Conservation (phyloP, 176 grass and related monocot genomes). For the Calamus simplicifolius region DNA sequence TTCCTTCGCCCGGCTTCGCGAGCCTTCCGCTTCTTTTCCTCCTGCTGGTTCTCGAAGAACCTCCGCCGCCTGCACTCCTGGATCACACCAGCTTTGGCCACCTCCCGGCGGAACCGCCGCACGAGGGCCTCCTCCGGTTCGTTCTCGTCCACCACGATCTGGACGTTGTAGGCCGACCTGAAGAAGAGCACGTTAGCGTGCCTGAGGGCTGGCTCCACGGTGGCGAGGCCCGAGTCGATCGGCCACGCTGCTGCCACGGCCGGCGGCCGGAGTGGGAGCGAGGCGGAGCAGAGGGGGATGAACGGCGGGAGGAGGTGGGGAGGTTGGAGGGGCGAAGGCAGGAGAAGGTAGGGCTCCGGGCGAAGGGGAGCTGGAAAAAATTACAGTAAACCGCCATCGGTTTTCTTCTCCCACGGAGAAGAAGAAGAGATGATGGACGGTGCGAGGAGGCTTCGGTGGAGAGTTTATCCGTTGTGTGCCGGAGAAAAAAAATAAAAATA, state of each 20-base stretch:
- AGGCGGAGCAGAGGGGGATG: neutral
- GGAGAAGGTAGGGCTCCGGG: slow-evolving; percentile 8
- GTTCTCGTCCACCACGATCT: slow-evolving; percentile 79
- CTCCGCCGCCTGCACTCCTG: slow-evolving; percentile 81
- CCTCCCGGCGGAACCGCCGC: slow-evolving; percentile 71
- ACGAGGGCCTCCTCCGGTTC: slow-evolving; percentile 62
- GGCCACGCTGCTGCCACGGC: neutral
- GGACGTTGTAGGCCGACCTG: slow-evolving; percentile 58
- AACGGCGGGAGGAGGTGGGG: neutral
- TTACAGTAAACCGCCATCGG: neutral
- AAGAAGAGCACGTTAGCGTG: slow-evolving; percentile 8
- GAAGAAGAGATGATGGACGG: too few species aligned
- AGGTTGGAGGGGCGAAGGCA: slow-evolving; percentile 1
- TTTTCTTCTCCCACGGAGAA: too few species aligned
- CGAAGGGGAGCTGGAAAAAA: slow-evolving; percentile 9
- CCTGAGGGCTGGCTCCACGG: slow-evolving; percentile 4
- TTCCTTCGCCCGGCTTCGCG: slow-evolving; percentile 44
- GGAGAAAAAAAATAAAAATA: too few species aligned
- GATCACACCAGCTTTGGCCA: slow-evolving; percentile 57
- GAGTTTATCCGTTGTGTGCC: too few species aligned
- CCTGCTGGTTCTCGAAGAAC: slow-evolving; percentile 68
- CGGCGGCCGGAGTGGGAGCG: neutral
- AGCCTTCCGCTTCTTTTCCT: slow-evolving; percentile 55
- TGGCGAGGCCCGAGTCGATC: neutral
- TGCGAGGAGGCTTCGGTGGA: too few species aligned